phyloP scores from a whole-genome alignment of 257 asterid genomes.

The Parsonsia alboflavescens region DNA sequence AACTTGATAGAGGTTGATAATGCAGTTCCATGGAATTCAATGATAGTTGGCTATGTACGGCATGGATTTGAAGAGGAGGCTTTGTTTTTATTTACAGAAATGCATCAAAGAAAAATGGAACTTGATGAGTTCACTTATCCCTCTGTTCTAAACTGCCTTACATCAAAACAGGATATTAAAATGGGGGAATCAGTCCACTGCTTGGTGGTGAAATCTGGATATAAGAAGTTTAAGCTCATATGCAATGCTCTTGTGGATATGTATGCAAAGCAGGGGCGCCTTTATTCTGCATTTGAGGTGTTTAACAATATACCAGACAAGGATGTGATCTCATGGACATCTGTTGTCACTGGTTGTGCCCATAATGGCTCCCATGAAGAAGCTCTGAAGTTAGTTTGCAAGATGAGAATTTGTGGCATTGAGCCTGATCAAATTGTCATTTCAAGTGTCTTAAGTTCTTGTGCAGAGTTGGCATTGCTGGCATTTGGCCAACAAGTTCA shows the following conservation, averaged over 20 bases:
- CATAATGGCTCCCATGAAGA: constrained; percentile 49
- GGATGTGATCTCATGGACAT: constrained; percentile 88
- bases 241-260: constrained; percentile 76
- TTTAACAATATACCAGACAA: constrained; percentile 43
- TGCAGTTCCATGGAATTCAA: constrained; percentile 64
- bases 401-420: constrained; percentile 48
- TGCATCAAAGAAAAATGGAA: constrained; percentile 50
- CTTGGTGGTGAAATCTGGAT: constrained; percentile 63
- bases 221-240: constrained; percentile 40
- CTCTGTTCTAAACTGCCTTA: constrained; percentile 65
- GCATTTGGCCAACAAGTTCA: constrained; percentile 70
- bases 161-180: constrained; percentile 34
- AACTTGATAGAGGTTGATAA: constrained; percentile 47
- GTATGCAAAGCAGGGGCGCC: constrained; percentile 65
- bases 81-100: constrained; percentile 42
- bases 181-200: constrained; percentile 48
- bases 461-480: constrained; percentile 61
- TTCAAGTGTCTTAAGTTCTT: constrained; percentile 64
- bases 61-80: constrained; percentile 48
- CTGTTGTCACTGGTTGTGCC: constrained; percentile 67
- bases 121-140: constrained; percentile 73
- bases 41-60: constrained; percentile 66
- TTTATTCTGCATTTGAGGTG: constrained; percentile 36
- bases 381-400: constrained; percentile 47
- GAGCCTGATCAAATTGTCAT: constrained; percentile 47